Evolutionary conservation across 1,284 basidiomycete genomes (phyloP).

Genomic region (Somion occarium): DNA sequence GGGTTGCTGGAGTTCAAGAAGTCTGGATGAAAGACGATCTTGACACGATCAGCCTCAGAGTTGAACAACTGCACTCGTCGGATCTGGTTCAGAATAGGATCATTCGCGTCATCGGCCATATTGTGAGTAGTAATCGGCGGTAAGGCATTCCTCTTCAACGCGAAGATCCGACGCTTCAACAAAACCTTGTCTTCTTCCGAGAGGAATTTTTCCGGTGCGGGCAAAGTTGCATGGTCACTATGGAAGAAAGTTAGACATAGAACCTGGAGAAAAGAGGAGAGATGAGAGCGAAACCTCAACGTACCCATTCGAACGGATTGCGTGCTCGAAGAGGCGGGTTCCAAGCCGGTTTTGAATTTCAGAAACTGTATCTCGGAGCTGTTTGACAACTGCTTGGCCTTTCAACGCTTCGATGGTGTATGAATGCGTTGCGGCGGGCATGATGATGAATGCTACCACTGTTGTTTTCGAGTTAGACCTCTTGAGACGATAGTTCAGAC

Average conservation of each 20-base stretch:
- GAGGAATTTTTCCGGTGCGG: conserved; percentile 73
- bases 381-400: conserved; percentile 96
- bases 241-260: conserved; percentile 7
- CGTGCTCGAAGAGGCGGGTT: conserved; percentile 88
- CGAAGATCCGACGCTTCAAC: conserved; percentile 94
- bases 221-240: conserved; percentile 73
- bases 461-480: conserved; percentile 77
- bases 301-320: conserved; percentile 86
- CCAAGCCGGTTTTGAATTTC: conserved; percentile 95
- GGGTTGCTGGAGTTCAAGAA: conserved; percentile 98
- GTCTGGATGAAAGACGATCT: conserved; percentile 98
- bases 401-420: conserved; percentile 98
- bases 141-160: conserved; percentile 89
- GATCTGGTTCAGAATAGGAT: conserved; percentile 95
- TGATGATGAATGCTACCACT: conserved; percentile 97
- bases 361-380: conserved; percentile 90
- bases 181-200: conserved; percentile 93
- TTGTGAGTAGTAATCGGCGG: conserved; percentile 97
- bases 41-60: conserved; percentile 77
- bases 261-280: neutral
- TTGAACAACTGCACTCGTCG: conserved; percentile 94
- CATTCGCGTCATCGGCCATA: conserved; percentile 90
- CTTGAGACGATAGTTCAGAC: conserved; percentile 85
- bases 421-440: conserved; percentile 94
- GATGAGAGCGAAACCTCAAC: too few relatives aligned